A percentile compares a stretch with the other conserved stretches of the same genome.
These are phyloP conservation scores for Tuber microsphaerosporum DNA, from an alignment of 495 filamentous ascomycete genomes.

Conservation along the genomic window DNA sequence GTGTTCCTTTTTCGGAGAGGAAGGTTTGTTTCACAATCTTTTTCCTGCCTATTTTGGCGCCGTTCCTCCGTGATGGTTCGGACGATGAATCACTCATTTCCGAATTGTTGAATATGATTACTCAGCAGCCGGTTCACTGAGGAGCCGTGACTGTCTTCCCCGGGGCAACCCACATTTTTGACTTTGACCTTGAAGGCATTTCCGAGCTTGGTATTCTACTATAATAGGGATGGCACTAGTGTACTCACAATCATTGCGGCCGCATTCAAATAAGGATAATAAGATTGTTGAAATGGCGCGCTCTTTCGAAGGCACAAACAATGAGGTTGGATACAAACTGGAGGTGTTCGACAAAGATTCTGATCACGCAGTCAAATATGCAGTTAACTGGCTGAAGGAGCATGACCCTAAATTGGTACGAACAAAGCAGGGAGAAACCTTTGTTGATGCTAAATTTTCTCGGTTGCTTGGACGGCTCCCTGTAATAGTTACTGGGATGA, in stretches of 20 bases:
- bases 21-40: no score
- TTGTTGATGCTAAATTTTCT: conserved; percentile 69
- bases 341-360: conserved; percentile 93
- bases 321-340: conserved; percentile 90
- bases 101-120: conserved; percentile 82
- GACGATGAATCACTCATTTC: conserved; percentile 65
- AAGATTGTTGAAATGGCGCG: no score
- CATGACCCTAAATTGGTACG: conserved; percentile 25
- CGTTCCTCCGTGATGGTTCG: conserved; percentile 67
- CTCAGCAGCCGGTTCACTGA: conserved; percentile 84
- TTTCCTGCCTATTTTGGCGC: background rate
- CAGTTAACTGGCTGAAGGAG: conserved; percentile 89
- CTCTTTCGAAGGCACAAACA: conserved; percentile 77
- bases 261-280: no score
- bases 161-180: conserved; percentile 81
- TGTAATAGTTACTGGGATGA: conserved; percentile 93
- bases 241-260: conserved; percentile 87
- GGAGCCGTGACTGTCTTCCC: conserved; percentile 85
- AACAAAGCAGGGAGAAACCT: no score
- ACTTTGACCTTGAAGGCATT: conserved; percentile 89
- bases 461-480: conserved; percentile 79
- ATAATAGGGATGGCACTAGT: conserved; percentile 95
- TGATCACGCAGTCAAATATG: conserved; percentile 83
- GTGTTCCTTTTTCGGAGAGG: no score
- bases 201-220: conserved; percentile 85